Percentiles rank a stretch among this genome's conserved stretches.
These are phyloP conservation scores for Tuber melanosporum DNA, from an alignment of 495 filamentous ascomycete species.

Conservation along the genomic window DNA sequence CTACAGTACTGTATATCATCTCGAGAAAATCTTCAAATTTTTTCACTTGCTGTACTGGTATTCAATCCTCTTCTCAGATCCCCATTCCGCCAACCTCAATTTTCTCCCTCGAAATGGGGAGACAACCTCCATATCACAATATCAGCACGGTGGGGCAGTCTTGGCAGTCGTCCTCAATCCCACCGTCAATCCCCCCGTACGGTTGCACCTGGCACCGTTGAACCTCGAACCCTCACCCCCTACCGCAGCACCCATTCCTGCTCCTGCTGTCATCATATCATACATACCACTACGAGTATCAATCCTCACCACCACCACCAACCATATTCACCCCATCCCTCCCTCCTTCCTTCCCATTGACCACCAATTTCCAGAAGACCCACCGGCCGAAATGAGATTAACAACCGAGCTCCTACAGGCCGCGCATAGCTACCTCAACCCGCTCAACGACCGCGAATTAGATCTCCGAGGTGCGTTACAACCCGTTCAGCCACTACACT, in stretches of 20 bases:
- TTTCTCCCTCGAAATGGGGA: not conserved
- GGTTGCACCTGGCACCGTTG: not conserved
- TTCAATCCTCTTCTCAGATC: not conserved
- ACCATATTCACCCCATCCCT: not conserved
- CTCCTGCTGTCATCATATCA: not conserved
- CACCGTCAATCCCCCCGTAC: not conserved
- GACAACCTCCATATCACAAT: not conserved
- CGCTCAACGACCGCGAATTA: slow-evolving; percentile 93
- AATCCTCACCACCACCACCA: not conserved
- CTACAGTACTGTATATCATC: not conserved
- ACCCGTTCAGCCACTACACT: slow-evolving; percentile 43
- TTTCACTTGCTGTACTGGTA: not conserved
- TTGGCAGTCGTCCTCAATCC: slow-evolving; percentile 23
- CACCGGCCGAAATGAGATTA: slow-evolving; percentile 64
- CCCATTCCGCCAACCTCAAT: not conserved
- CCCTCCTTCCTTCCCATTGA: not conserved
- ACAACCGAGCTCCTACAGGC: slow-evolving; percentile 85
- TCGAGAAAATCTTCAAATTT: not conserved
- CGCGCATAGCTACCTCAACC: slow-evolving; percentile 95
- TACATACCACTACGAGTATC: not conserved
- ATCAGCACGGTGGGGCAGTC: not conserved
- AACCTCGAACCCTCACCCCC: slow-evolving; percentile 47
- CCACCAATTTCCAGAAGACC: slow-evolving; percentile 2
- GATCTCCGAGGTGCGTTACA: slow-evolving; percentile 97
- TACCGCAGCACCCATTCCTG: slow-evolving; percentile 48